A percentile compares a stretch with the other conserved stretches of the same genome.
Conservation (phyloP, 306 rosid species). For the Sicyos baderoa region DNA sequence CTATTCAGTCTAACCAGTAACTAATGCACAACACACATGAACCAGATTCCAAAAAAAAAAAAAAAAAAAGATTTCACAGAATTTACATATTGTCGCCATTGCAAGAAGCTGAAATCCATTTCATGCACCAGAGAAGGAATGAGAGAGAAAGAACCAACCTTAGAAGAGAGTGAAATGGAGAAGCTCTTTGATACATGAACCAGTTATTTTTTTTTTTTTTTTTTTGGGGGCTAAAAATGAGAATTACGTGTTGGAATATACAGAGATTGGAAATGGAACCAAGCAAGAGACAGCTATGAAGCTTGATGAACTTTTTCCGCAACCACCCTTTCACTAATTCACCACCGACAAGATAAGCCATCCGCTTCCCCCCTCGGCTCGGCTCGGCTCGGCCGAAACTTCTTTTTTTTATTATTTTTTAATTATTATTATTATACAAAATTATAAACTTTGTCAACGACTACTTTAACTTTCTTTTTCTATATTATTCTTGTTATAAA, state of each 20-base stretch:
- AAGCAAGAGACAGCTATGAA: conserved; percentile 25
- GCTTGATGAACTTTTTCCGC: conserved; percentile 9
- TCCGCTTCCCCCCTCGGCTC: not conserved
- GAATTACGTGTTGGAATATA: conserved; percentile 23
- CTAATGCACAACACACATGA: conserved; percentile 8
- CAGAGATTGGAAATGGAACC: conserved; percentile 12
- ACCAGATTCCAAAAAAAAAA: not conserved
- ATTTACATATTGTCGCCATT: conserved; percentile 18
- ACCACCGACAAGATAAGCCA: conserved; percentile 25
- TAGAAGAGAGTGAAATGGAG: conserved; percentile 35
- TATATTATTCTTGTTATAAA: too few relatives aligned
- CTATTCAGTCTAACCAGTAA: conserved; percentile 30
- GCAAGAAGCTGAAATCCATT: conserved; percentile 18
- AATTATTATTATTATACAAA: not conserved
- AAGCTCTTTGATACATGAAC: conserved; percentile 33
- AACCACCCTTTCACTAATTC: conserved; percentile 10
- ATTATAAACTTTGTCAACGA: conserved; percentile 1
- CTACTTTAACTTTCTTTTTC: not conserved
- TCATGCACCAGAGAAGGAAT: not conserved
- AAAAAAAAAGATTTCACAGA: conserved; percentile 16
- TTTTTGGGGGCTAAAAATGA: not conserved
- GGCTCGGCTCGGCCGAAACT: conserved; percentile 8
- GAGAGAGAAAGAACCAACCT: conserved; percentile 38
- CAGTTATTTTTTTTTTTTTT: conserved; percentile 16
- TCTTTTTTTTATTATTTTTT: not conserved